Conservation (phyloP, 768 basidiomycete species). For the Crepidotus variabilis region DNA sequence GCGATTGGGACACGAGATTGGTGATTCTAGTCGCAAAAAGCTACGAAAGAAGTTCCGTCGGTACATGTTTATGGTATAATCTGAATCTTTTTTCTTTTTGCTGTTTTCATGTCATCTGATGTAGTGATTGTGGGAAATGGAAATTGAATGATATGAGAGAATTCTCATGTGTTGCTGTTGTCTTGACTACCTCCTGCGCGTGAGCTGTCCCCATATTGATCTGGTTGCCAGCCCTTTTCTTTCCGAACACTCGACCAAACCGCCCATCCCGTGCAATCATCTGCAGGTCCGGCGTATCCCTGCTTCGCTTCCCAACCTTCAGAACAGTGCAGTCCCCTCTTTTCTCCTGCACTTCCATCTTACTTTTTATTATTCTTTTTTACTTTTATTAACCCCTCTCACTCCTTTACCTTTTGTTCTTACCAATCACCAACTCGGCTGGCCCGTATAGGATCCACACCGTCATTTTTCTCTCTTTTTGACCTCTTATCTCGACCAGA, state of each 20-base stretch:
- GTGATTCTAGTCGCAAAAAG: conserved; percentile 43
- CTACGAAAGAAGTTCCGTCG: conserved; percentile 61
- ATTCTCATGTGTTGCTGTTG: conserved; percentile 23
- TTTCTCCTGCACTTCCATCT: conserved; percentile 12
- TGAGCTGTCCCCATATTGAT: neutral
- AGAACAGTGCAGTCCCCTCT: conserved; percentile 8
- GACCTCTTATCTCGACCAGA: conserved; percentile 23
- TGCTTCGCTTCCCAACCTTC: neutral
- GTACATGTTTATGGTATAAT: conserved; percentile 70
- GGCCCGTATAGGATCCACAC: conserved; percentile 43
- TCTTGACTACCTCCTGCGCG: conserved; percentile 32
- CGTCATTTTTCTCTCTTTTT: conserved; percentile 19
- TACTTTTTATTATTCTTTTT: conserved; percentile 20
- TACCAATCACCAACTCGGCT: conserved; percentile 40
- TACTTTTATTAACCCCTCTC: conserved; percentile 21
- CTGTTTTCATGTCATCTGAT: neutral
- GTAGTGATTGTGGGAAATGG: conserved; percentile 14
- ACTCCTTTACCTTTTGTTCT: conserved; percentile 24
- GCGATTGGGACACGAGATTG: conserved; percentile 59
- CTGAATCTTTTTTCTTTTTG: conserved; percentile 11
- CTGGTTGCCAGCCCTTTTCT: conserved; percentile 31
- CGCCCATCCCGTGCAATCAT: conserved; percentile 32
- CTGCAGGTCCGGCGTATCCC: conserved; percentile 14
- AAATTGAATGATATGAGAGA: conserved; percentile 12
- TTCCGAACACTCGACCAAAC: conserved; percentile 24